Conservation (phyloP, 2,329 filamentous ascomycete species). For the Aspergillus sp. region DNA sequence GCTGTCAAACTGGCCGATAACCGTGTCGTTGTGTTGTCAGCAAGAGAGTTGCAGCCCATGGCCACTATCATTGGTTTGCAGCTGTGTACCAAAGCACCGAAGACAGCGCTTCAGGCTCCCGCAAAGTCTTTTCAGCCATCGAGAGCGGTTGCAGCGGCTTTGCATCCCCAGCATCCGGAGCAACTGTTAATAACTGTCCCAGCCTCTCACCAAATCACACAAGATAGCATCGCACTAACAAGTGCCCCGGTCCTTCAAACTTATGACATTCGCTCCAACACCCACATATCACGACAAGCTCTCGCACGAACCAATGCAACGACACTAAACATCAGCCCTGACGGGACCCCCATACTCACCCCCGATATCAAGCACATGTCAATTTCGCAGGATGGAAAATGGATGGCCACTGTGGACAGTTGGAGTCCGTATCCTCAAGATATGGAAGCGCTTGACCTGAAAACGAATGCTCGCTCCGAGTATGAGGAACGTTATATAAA, state of each 20-base stretch:
- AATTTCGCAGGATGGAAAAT: constrained; percentile 79
- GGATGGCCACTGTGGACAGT: constrained; percentile 90
- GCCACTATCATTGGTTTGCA: constrained; percentile 86
- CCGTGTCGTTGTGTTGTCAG: constrained; percentile 86
- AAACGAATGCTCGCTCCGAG: constrained; percentile 48
- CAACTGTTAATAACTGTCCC: constrained; percentile 71
- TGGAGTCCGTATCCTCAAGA: constrained; percentile 80
- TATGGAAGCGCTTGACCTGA: constrained; percentile 59
- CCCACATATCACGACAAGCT: constrained; percentile 83
- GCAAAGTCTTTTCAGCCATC: constrained; percentile 14
- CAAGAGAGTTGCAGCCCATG: constrained; percentile 82
- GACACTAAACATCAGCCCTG: constrained; percentile 74
- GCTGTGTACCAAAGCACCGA: constrained; percentile 50
- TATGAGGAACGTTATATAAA: constrained; percentile 78
- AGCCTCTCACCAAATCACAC: constrained; percentile 51
- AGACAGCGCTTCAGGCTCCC: constrained; percentile 54
- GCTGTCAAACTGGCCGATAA: constrained; percentile 88
- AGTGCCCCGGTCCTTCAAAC: constrained; percentile 71
- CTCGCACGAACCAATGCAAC: constrained; percentile 87
- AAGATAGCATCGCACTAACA: constrained; percentile 49
- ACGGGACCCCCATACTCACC: constrained; percentile 72
- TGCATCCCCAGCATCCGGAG: constrained; percentile 66
- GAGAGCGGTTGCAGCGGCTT: constrained; percentile 58
- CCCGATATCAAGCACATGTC: constrained; percentile 77
- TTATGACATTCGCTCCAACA: constrained; percentile 79